Evolutionary conservation across 1,284 basidiomycete species (phyloP).

Genomic region (Trichosporon ovoides): DNA sequence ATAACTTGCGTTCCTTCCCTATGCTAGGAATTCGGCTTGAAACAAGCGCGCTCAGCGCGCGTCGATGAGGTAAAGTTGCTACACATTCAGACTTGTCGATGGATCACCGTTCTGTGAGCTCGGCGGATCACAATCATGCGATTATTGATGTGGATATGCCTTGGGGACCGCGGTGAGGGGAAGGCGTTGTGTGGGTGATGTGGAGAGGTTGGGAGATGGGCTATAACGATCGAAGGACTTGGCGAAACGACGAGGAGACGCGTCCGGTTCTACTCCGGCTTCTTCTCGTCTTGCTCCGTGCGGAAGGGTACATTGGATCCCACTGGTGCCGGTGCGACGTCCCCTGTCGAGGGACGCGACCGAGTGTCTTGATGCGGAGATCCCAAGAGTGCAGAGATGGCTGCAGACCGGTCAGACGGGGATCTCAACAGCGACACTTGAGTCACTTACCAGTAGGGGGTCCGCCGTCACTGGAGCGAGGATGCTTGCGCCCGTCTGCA

Average conservation of each 20-base stretch:
- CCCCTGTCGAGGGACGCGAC: constrained; percentile 26
- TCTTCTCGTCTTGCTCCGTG: neutral
- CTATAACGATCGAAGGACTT: neutral
- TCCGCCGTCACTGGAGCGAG: constrained; percentile 11
- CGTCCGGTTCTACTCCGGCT: neutral
- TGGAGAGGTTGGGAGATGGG: neutral
- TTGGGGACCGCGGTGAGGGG: neutral
- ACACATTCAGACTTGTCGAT: constrained; percentile 4
- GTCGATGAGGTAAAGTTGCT: neutral
- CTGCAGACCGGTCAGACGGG: constrained; percentile 12
- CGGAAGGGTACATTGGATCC: neutral
- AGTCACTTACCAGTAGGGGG: constrained; percentile 7
- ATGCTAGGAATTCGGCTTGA: constrained; percentile 2
- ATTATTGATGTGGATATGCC: neutral
- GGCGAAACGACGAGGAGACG: neutral
- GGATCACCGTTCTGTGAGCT: neutral
- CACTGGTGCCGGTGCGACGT: constrained; percentile 2
- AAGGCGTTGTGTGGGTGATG: neutral
- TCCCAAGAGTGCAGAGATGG: constrained; percentile 42
- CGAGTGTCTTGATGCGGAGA: constrained; percentile 35
- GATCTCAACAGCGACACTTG: neutral
- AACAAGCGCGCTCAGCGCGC: constrained; percentile 3
- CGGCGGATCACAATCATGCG: neutral
- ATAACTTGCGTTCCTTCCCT: constrained; percentile 1
- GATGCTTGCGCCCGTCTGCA: constrained; percentile 23